These are phyloP conservation scores for Citrus sinensis DNA, from an alignment of 345 rosid species.

Conservation along the genomic window DVS_A1.0 CM039164.1:27110501-27111000, in stretches of 20 bases:
- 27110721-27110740: not conserved
- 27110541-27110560: not conserved
- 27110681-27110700: constrained; percentile 63
- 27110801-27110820: constrained; percentile 95
- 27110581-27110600: not conserved
- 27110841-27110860: constrained; percentile 81
- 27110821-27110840: constrained; percentile 69
- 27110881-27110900: constrained; percentile 61
- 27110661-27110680: constrained; percentile 92
- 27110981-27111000: constrained; percentile 85
- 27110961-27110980: constrained; percentile 46
- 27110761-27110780: not conserved
- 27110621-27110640: constrained; percentile 70
- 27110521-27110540: constrained; percentile 8
- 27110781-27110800: constrained; percentile 1
- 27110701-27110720: constrained; percentile 5
- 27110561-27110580: not conserved
- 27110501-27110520: constrained; percentile 82
- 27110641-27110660: constrained; percentile 88
- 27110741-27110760: not conserved
- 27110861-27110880: constrained; percentile 68
- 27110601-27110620: constrained; percentile 10
- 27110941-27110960: constrained; percentile 36
- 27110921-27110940: constrained; percentile 75
- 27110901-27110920: constrained; percentile 70